These are phyloP conservation scores for Ophiostoma himal-ulmi DNA, from an alignment of 2,329 filamentous ascomycete species.

Conservation along the genomic window DNA sequence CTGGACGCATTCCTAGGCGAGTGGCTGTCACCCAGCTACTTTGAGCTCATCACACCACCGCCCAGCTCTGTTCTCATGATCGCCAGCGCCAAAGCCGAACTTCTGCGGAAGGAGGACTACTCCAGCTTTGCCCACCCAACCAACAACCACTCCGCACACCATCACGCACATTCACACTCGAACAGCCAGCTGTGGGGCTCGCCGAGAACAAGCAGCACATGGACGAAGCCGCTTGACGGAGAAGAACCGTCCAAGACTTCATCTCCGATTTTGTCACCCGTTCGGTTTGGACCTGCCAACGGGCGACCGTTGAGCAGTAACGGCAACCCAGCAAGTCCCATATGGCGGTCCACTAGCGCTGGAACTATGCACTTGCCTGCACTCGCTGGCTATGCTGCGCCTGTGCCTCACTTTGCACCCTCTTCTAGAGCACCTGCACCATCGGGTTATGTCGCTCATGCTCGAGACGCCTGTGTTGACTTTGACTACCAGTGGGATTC, in stretches of 20 bases:
- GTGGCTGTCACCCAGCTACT: conserved; percentile 92
- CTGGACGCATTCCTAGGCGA: conserved; percentile 92
- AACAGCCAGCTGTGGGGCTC: conserved; percentile 39
- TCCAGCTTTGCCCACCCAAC: conserved; percentile 37
- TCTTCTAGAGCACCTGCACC: conserved; percentile 77
- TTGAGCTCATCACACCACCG: conserved; percentile 83
- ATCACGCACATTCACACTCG: conserved; percentile 27
- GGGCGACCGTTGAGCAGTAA: conserved; percentile 25
- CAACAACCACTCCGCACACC: conserved; percentile 7
- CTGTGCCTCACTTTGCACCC: conserved; percentile 75
- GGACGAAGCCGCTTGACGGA: background rate
- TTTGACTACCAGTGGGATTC: conserved; percentile 98
- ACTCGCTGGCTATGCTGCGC: conserved; percentile 59
- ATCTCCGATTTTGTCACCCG: conserved; percentile 6
- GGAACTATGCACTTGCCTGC: background rate
- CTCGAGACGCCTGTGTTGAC: conserved; percentile 74
- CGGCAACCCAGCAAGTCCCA: conserved; percentile 17
- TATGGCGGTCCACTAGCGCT: background rate
- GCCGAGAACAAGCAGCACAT: conserved; percentile 3
- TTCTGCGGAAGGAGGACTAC: conserved; percentile 71
- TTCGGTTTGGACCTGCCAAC: conserved; percentile 24
- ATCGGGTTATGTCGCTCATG: conserved; percentile 81
- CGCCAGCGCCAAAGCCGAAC: conserved; percentile 77
- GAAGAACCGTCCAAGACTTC: background rate
- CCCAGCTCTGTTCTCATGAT: conserved; percentile 84